phyloP scores from a whole-genome alignment of 306 rosid genomes.

The Vachellia collinsii region DNA sequence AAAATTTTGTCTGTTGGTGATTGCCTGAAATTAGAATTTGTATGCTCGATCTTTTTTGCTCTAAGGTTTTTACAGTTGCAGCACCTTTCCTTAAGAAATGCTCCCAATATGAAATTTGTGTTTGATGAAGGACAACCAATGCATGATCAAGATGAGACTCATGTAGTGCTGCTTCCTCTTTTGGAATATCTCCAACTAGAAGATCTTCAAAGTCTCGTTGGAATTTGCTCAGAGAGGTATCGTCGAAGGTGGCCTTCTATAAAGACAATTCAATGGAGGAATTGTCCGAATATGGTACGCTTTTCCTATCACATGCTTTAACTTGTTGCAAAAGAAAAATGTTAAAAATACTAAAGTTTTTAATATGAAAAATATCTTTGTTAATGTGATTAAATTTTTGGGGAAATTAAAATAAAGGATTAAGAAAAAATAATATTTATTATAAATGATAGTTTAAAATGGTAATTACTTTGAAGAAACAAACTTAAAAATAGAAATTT shows the following conservation, averaged over 20 bases:
- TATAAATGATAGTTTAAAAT: no score
- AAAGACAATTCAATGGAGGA: no score
- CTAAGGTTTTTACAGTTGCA: background rate
- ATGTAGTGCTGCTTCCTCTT: background rate
- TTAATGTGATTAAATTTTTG: no score
- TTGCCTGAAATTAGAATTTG: background rate
- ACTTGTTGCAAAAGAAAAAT: no score
- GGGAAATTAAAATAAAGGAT: no score
- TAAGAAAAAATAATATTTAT: no score
- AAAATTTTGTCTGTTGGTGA: background rate
- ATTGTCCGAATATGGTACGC: background rate
- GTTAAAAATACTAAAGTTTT: no score
- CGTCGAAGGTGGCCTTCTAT: background rate
- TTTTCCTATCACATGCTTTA: background rate
- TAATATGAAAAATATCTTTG: no score
- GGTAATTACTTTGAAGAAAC: no score
- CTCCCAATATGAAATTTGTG: background rate
- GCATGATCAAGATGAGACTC: background rate
- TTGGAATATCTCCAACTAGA: background rate
- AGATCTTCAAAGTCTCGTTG: background rate
- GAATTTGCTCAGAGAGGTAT: background rate
- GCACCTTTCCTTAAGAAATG: background rate
- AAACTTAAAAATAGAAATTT: no score
- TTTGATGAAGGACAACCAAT: background rate
- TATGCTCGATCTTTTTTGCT: background rate